These are phyloP conservation scores for Podospora australis DNA, from an alignment of 495 filamentous ascomycete genomes.

Conservation along the genomic window DNA sequence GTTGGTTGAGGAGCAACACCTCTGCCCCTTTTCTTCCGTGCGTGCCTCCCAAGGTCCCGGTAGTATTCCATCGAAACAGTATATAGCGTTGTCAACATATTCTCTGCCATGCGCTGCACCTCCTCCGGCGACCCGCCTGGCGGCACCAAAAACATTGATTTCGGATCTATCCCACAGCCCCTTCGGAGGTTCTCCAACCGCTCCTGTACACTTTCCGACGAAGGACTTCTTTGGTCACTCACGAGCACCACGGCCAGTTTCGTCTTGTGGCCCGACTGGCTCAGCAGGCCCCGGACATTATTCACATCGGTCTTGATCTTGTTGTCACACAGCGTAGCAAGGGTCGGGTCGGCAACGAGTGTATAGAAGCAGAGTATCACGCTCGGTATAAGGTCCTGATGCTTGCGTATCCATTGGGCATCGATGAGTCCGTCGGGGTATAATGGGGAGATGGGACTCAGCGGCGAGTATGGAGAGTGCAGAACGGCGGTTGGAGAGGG, in stretches of 20 bases:
- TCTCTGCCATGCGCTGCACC: conserved; percentile 57
- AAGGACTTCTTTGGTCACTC: conserved; percentile 56
- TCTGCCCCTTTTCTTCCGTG: conserved; percentile 72
- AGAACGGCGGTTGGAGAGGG: conserved; percentile 47
- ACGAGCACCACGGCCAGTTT: conserved; percentile 71
- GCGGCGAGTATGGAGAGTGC: conserved; percentile 83
- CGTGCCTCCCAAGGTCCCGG: conserved; percentile 80
- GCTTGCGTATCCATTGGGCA: conserved; percentile 74
- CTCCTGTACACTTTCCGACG: conserved; percentile 54
- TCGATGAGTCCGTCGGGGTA: conserved; percentile 86
- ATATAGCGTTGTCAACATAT: conserved; percentile 55
- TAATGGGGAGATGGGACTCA: conserved; percentile 69
- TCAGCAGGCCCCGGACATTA: conserved; percentile 57
- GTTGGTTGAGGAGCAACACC: conserved; percentile 71
- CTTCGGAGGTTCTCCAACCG: conserved; percentile 67
- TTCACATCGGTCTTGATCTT: conserved; percentile 85
- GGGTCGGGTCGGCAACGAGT: conserved; percentile 61
- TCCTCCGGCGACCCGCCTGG: conserved; percentile 44
- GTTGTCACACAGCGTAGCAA: conserved; percentile 71
- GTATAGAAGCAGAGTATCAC: conserved; percentile 70
- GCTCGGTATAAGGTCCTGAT: conserved; percentile 73
- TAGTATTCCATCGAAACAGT: conserved; percentile 75
- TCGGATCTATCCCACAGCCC: conserved; percentile 71
- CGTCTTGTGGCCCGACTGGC: conserved; percentile 63
- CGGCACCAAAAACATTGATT: conserved; percentile 59